These are phyloP conservation scores for Fomitopsis pinicola DNA, from an alignment of 1,284 basidiomycete species.

Conservation along the genomic window DNA sequence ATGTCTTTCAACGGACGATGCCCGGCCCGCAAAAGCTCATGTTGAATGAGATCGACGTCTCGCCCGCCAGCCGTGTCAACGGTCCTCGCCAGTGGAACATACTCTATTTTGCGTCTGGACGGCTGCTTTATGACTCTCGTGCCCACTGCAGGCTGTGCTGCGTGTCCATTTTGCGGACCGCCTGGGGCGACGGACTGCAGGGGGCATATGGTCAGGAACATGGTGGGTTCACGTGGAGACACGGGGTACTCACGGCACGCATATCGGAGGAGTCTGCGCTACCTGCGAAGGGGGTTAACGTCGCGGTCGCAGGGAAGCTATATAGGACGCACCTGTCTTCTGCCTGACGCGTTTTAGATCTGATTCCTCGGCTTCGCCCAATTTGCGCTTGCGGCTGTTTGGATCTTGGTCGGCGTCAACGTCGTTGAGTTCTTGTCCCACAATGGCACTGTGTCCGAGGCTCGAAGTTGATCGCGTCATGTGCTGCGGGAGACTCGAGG, in stretches of 20 bases:
- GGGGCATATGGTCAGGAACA: neutral
- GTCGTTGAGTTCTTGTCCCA: constrained; percentile 10
- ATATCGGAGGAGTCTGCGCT: constrained; percentile 24
- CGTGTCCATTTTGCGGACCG: neutral
- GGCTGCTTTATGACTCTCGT: constrained; percentile 24
- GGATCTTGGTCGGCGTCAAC: constrained; percentile 37
- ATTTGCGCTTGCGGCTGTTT: constrained; percentile 64
- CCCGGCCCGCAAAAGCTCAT: constrained; percentile 48
- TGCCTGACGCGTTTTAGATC: constrained; percentile 65
- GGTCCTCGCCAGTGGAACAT: constrained; percentile 78
- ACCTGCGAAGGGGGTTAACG: constrained; percentile 10
- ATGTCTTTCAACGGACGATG: constrained; percentile 62
- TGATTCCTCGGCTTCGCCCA: constrained; percentile 53
- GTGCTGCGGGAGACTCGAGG: neutral
- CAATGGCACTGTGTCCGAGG: neutral
- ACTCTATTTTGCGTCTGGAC: constrained; percentile 82
- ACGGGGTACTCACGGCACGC: constrained; percentile 20
- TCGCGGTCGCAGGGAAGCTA: constrained; percentile 1
- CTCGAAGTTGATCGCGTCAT: constrained; percentile 1
- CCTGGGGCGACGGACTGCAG: constrained; percentile 5
- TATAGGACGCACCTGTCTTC: constrained; percentile 53
- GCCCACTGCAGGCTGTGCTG: constrained; percentile 4
- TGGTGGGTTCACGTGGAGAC: neutral
- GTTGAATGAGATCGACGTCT: constrained; percentile 71
- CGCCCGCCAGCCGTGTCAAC: constrained; percentile 83